phyloP scores from a whole-genome alignment of 306 rosid genomes.

The Begonia fuchsioides region DNA sequence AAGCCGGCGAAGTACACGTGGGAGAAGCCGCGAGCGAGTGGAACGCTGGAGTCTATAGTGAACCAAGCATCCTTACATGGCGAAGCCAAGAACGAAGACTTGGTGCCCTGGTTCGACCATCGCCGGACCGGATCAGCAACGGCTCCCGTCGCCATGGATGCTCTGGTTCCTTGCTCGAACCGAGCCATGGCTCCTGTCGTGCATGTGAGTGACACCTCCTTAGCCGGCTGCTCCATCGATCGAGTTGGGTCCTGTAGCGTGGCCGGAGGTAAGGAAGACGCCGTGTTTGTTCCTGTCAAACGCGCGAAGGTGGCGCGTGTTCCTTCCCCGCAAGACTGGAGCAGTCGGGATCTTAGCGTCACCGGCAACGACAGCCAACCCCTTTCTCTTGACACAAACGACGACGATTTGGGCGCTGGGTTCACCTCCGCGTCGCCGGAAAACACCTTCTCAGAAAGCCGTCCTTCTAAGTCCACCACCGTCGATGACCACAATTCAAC shows the following conservation, averaged over 20 bases:
- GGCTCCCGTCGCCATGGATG: slow-evolving; percentile 42
- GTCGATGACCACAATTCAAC: slow-evolving; percentile 68
- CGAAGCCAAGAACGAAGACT: slow-evolving; percentile 2
- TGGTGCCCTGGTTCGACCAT: slow-evolving; percentile 37
- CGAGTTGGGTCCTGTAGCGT: slow-evolving; percentile 37
- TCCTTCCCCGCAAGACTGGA: slow-evolving; percentile 15
- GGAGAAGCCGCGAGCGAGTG: slow-evolving; percentile 72
- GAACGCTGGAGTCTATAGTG: slow-evolving; percentile 81
- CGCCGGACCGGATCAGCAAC: slow-evolving; percentile 6
- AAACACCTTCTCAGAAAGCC: slow-evolving; percentile 35
- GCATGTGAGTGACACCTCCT: slow-evolving; percentile 6
- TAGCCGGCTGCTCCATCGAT: slow-evolving; percentile 23
- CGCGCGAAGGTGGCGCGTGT: slow-evolving; percentile 16
- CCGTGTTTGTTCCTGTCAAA: background rate
- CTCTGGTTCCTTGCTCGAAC: slow-evolving; percentile 58
- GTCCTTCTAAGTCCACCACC: slow-evolving; percentile 25
- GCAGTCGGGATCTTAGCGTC: slow-evolving; percentile 35
- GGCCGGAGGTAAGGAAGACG: slow-evolving; percentile 10
- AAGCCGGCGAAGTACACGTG: slow-evolving; percentile 34
- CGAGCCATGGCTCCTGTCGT: background rate
- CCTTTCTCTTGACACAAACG: slow-evolving; percentile 30
- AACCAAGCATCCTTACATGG: slow-evolving; percentile 32
- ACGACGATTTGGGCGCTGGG: slow-evolving; percentile 26
- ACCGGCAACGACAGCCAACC: slow-evolving; percentile 40
- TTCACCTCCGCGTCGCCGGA: slow-evolving; percentile 20